Base-by-base conservation (phyloP, 345 rosid genomes). In the Lenwebbia sp. region DNA sequence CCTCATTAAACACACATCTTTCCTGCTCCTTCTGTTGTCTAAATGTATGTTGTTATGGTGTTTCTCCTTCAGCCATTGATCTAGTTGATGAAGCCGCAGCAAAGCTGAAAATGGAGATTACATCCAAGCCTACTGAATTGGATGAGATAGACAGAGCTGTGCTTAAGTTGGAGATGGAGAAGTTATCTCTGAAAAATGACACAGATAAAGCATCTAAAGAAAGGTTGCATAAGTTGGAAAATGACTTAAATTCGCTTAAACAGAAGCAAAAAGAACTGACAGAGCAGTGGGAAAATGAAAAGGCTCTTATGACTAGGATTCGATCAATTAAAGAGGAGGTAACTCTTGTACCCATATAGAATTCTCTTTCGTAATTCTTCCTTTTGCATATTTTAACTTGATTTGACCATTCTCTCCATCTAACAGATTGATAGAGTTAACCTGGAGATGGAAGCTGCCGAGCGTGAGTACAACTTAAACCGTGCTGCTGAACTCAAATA, bases 71-170 rank as follows among this genome's bases (percentile, higher is more conserved):
- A 97, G 99, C 98, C 83, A 97, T 97, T 88, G 99, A 97, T 89
- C 97, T 96, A 37, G 98, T 94, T 86, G 99, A 96, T 87, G 99
- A 97, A 91, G 98, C 99, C 84, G 97, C 97, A 57, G 99, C 97
- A 87, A 97, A 97, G 92, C 93, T 97, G 89, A 97, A 94, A 90
- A 95, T 96, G 99, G 98, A 97, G 92, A 97, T 97, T 83, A 94
- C 99, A 86, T 97, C 99, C 86, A 97, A 96, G 91, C 99, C 99
- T 54, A 96, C 92, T 15, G 99, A 97, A 86, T 88, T 97, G 85
- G 98, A 97, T 88, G 98, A 96, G 91, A 86, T 94, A 54, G 99
- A 97, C 76, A 94, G 99, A 90, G 93, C 96, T 88, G 90, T 97
- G 70, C 87, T 94, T 86, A 95, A 97, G 89, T 84, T 94, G 90